Percentiles rank a stretch among this genome's conserved stretches.
Conservation (phyloP, 805 yeast genomes). For the Trichomonascus vanleenenianus region DNA sequence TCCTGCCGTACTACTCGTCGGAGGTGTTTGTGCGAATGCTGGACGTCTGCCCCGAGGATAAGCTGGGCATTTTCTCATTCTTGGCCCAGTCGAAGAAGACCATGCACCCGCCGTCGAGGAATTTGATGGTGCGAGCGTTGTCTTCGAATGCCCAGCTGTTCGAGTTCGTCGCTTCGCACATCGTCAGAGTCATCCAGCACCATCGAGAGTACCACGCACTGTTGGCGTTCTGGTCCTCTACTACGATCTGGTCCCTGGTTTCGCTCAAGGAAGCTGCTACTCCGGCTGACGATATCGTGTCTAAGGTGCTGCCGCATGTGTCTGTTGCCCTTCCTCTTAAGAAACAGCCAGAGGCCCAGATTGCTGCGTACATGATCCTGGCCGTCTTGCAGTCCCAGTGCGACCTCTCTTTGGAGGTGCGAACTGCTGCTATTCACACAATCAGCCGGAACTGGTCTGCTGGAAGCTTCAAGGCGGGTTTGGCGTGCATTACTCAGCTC, state of each 20-base stretch:
- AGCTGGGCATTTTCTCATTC: slow-evolving; percentile 79
- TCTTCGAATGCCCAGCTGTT: slow-evolving; percentile 56
- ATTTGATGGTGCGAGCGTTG: slow-evolving; percentile 65
- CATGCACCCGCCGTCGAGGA: slow-evolving; percentile 55
- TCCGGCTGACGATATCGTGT: slow-evolving; percentile 29
- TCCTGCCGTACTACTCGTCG: slow-evolving; percentile 72
- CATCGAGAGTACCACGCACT: slow-evolving; percentile 58
- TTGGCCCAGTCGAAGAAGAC: slow-evolving; percentile 57
- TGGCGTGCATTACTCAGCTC: slow-evolving; percentile 29
- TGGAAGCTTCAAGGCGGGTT: slow-evolving; percentile 23
- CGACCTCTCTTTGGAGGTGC: slow-evolving; percentile 47
- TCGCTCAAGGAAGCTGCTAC: slow-evolving; percentile 41
- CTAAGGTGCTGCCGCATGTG: slow-evolving; percentile 26
- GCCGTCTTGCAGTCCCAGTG: slow-evolving; percentile 71
- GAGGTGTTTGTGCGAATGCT: slow-evolving; percentile 70
- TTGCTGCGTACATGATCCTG: slow-evolving; percentile 76
- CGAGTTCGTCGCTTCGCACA: slow-evolving; percentile 54
- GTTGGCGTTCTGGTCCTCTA: slow-evolving; percentile 71
- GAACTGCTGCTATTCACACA: slow-evolving; percentile 54
- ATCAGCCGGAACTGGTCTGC: slow-evolving; percentile 41
- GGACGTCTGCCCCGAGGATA: slow-evolving; percentile 49
- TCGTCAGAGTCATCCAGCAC: slow-evolving; percentile 42
- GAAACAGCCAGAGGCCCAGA: slow-evolving; percentile 49
- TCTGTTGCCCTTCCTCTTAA: slow-evolving; percentile 24
- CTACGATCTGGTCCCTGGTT: slow-evolving; percentile 60